These are phyloP conservation scores for Candida coleopterorum DNA, from an alignment of 805 yeast genomes.

Conservation along the genomic window DNA sequence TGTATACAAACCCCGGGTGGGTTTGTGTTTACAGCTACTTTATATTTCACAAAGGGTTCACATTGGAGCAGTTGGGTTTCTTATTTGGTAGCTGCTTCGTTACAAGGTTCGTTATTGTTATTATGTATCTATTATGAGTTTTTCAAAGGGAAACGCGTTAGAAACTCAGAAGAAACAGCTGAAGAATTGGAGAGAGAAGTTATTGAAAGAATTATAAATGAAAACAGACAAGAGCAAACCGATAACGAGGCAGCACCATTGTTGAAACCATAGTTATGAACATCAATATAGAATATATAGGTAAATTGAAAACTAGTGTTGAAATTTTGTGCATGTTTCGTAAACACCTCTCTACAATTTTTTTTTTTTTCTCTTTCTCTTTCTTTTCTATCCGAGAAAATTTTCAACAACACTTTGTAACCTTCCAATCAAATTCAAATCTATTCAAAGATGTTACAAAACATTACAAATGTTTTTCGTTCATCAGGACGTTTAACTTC, in stretches of 20 bases:
- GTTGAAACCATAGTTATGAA: no score
- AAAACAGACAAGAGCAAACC: conserved; percentile 16
- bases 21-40: conserved; percentile 67
- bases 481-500: conserved; percentile 11
- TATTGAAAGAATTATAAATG: conserved; percentile 26
- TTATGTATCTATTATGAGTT: conserved; percentile 56
- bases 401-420: neutral
- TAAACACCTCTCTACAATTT: neutral
- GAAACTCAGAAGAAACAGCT: conserved; percentile 16
- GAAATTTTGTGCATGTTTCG: neutral
- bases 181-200: conserved; percentile 24
- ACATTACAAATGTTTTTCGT: conserved; percentile 25
- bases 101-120: conserved; percentile 57
- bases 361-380: no score
- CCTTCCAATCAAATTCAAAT: neutral
- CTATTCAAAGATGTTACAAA: conserved; percentile 21
- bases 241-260: no score
- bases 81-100: conserved; percentile 61
- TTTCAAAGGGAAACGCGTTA: conserved; percentile 12
- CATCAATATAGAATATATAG: neutral
- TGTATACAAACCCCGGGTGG: conserved; percentile 89
- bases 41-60: conserved; percentile 68
- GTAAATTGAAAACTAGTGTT: no score
- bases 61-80: conserved; percentile 88
- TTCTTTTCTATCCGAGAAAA: neutral